phyloP scores from a whole-genome alignment of 179 eudicot genomes.

The Carnegiea gigantea region DNA sequence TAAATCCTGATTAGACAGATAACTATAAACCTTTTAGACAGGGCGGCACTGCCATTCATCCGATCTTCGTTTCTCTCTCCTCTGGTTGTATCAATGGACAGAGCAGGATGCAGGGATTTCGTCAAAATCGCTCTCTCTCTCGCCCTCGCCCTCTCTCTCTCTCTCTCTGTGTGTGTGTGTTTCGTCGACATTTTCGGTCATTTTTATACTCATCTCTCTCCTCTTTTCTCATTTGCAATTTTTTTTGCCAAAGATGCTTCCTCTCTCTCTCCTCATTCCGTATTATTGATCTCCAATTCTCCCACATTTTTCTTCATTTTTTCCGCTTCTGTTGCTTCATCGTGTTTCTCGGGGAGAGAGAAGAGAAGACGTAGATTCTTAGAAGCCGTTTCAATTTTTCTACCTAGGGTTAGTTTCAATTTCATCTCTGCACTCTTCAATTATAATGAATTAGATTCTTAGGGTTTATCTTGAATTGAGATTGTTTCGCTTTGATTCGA shows the following conservation, averaged over 20 bases:
- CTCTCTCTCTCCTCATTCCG: slow-evolving; percentile 22
- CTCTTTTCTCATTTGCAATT: slow-evolving; percentile 13
- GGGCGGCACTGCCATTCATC: neutral
- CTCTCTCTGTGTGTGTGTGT: neutral
- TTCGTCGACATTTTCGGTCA: slow-evolving; percentile 17
- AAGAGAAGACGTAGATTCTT: slow-evolving; percentile 29
- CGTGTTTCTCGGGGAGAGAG: neutral
- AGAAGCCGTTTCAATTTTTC: slow-evolving; percentile 31
- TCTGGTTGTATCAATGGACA: slow-evolving; percentile 16
- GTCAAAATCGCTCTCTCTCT: slow-evolving; percentile 12
- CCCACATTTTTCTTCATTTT: slow-evolving; percentile 22
- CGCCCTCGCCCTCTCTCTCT: neutral
- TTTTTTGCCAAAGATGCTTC: slow-evolving; percentile 22
- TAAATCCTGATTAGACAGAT: neutral
- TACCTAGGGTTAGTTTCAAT: slow-evolving; percentile 15
- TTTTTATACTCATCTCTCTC: slow-evolving; percentile 19
- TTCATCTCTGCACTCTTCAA: neutral
- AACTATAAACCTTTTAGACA: no score
- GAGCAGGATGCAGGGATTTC: neutral
- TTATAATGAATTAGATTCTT: neutral
- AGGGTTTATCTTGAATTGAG: neutral
- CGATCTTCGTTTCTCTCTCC: neutral
- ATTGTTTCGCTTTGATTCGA: neutral
- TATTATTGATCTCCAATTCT: slow-evolving; percentile 22
- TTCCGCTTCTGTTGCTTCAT: neutral